Conservation (phyloP, 225 moss, liverwort and hornwort genomes). For the Pleurozium schreberi region DNA sequence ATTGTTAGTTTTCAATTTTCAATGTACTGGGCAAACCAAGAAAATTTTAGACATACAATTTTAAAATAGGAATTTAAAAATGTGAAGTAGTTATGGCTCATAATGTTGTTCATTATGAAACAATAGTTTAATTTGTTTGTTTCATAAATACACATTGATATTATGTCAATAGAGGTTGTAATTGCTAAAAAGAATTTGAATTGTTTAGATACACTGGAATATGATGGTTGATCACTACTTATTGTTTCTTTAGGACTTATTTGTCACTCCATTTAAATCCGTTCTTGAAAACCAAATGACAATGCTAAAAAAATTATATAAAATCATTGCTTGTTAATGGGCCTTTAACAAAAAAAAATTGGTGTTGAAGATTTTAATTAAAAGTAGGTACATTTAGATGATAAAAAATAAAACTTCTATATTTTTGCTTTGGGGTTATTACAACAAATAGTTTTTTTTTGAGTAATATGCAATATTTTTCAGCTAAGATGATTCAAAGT, state of each 20-base stretch:
- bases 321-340: background rate
- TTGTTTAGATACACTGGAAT: background rate
- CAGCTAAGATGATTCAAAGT: background rate
- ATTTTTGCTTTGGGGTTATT: too few species aligned
- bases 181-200: background rate
- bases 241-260: too few species aligned
- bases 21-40: background rate
- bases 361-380: fast-evolving
- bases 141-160: background rate
- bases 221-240: too few species aligned
- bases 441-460: background rate
- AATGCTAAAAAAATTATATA: background rate
- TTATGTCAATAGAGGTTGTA: fast-evolving
- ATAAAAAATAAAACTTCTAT: too few species aligned
- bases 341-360: too few species aligned
- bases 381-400: background rate
- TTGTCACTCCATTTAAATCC: background rate
- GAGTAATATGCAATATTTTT: background rate
- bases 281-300: background rate
- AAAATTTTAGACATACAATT: too few species aligned
- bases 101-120: background rate
- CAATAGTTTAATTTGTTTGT: fast-evolving
- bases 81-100: fast-evolving
- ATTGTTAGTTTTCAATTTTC: too few species aligned
- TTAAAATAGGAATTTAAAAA: background rate